Conservation (phyloP, 441 rosid genomes). For the Populus hybrid region DNA sequence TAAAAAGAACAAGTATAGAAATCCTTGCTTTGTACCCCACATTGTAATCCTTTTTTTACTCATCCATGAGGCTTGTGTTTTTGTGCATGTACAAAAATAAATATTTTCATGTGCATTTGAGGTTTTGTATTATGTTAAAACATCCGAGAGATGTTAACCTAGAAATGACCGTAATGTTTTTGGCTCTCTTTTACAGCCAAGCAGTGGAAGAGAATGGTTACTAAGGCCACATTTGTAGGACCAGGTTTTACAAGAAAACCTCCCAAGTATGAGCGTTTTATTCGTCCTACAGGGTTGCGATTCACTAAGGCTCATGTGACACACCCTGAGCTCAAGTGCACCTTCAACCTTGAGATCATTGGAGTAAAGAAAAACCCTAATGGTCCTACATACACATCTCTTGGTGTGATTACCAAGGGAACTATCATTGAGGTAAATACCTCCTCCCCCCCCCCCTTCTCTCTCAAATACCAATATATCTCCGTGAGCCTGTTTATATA, state of each 20-base stretch:
- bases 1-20: neutral
- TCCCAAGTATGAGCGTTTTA: slow-evolving; percentile 95
- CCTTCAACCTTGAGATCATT: slow-evolving; percentile 85
- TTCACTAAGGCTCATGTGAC: slow-evolving; percentile 91
- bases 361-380: slow-evolving; percentile 93
- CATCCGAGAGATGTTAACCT: neutral
- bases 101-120: neutral
- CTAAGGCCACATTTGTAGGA: slow-evolving; percentile 82
- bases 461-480: neutral
- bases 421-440: slow-evolving; percentile 79
- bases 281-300: slow-evolving; percentile 87
- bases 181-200: slow-evolving; percentile 48
- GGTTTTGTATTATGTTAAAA: neutral
- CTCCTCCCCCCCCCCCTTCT: too few species aligned
- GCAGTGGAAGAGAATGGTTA: slow-evolving; percentile 94
- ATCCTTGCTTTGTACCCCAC: neutral
- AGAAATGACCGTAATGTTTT: neutral
- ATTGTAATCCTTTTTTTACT: neutral
- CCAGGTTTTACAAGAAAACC: slow-evolving; percentile 95
- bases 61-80: neutral
- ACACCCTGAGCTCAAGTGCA: slow-evolving; percentile 87
- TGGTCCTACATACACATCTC: slow-evolving; percentile 92
- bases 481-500: neutral
- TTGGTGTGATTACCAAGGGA: slow-evolving; percentile 91
- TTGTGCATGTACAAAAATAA: neutral